Percentiles rank a stretch among this genome's conserved stretches.
These are phyloP conservation scores for Marasmius sp. DNA, from an alignment of 1,284 basidiomycete genomes.

Conservation along the genomic window DNA sequence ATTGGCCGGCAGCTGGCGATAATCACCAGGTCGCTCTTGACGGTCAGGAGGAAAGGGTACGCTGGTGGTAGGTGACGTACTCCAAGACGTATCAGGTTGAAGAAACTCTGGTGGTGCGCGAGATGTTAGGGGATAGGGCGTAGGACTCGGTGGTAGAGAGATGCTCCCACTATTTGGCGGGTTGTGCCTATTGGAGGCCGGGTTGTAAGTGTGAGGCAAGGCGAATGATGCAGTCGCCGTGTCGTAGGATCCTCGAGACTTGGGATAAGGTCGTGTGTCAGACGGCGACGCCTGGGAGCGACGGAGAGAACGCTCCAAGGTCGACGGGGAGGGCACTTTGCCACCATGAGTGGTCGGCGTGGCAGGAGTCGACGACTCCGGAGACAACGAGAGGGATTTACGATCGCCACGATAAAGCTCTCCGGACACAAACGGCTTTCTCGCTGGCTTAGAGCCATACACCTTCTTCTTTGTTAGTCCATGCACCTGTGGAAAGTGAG, in stretches of 20 bases:
- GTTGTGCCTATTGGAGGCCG: neutral
- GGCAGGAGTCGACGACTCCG: constrained; percentile 5
- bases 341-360: constrained; percentile 10
- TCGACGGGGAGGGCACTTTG: constrained; percentile 9
- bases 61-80: neutral
- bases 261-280: neutral
- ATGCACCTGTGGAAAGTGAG: constrained; percentile 39
- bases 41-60: neutral
- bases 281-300: neutral
- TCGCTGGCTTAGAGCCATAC: constrained; percentile 48
- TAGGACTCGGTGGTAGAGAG: neutral
- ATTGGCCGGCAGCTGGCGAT: neutral
- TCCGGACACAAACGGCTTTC: constrained; percentile 47
- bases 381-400: constrained; percentile 11
- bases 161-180: neutral
- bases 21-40: neutral
- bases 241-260: neutral
- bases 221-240: neutral
- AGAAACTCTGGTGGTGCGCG: neutral
- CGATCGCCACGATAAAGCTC: constrained; percentile 13
- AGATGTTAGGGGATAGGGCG: neutral
- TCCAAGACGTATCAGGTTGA: neutral
- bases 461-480: constrained; percentile 64
- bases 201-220: neutral
- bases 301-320: constrained; percentile 6